phyloP scores from a whole-genome alignment of 768 basidiomycete species.

The Lentinula boryana region DNA sequence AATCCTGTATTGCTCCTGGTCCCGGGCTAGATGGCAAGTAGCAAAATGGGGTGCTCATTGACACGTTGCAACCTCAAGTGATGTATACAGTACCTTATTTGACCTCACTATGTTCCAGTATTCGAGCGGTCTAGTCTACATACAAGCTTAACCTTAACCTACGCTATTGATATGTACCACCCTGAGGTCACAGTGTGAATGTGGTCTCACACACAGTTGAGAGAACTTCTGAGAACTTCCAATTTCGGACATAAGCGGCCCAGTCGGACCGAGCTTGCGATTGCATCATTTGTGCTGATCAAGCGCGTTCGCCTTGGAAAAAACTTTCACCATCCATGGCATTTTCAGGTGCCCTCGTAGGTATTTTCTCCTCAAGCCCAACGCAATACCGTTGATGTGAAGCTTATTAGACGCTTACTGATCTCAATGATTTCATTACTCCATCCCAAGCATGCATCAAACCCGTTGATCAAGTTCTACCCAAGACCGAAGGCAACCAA shows the following conservation, averaged over 20 bases:
- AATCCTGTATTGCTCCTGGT: no score
- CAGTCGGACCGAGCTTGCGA: background rate
- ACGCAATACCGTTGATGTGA: background rate
- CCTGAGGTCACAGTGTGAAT: no score
- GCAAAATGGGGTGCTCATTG: background rate
- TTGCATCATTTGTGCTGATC: background rate
- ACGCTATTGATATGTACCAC: no score
- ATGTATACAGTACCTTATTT: no score
- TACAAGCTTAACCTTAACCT: no score
- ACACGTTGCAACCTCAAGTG: background rate
- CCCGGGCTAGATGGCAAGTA: background rate
- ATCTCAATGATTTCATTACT: slow-evolving; percentile 95
- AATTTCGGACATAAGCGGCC: background rate
- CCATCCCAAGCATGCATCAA: slow-evolving; percentile 98
- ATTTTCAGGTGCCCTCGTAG: slow-evolving; percentile 81
- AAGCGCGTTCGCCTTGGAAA: background rate
- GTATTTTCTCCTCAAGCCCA: slow-evolving; percentile 18
- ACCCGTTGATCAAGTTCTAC: slow-evolving; percentile 54
- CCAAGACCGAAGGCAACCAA: slow-evolving; percentile 25
- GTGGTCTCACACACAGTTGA: no score
- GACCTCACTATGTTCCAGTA: no score
- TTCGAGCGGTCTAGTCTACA: no score
- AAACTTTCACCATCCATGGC: slow-evolving; percentile 43
- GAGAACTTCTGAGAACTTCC: no score
- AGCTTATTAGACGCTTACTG: slow-evolving; percentile 68